phyloP scores from a whole-genome alignment of 805 yeast species.

The Nakazawaea laoshanensis region DNA sequence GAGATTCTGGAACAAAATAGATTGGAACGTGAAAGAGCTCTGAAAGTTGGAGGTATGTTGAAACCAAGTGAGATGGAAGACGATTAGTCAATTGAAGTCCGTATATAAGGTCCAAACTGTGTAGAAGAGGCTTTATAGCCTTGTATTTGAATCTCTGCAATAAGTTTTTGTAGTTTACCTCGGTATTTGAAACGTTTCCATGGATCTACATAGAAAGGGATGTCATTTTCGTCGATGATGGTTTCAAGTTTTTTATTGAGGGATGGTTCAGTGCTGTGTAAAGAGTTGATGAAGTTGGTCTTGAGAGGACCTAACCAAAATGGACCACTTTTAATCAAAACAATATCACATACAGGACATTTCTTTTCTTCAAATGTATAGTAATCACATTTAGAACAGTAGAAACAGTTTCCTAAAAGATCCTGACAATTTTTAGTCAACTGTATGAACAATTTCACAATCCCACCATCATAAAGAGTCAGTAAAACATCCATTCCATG shows the following conservation, averaged over 20 bases:
- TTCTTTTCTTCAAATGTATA: neutral
- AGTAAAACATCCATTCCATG: constrained; percentile 73
- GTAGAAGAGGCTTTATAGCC: constrained; percentile 4
- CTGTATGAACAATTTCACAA: neutral
- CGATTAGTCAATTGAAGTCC: too few relatives aligned
- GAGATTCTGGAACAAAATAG: constrained; percentile 63
- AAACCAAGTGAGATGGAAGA: constrained; percentile 95
- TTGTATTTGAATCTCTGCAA: neutral
- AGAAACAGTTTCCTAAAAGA: neutral
- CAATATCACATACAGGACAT: neutral
- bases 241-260: neutral
- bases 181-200: neutral
- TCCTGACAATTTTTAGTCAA: neutral
- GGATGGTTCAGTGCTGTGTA: too few relatives aligned
- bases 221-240: neutral
- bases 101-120: constrained; percentile 2
- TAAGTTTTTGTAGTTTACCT: neutral
- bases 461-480: constrained; percentile 20
- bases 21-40: constrained; percentile 71
- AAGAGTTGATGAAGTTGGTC: neutral
- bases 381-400: constrained; percentile 6
- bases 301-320: constrained; percentile 1
- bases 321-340: neutral
- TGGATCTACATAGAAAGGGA: constrained; percentile 5
- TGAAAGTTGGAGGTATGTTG: constrained; percentile 85